These are phyloP conservation scores for Yarrowia alimentaria DNA, from an alignment of 805 yeast genomes.

Conservation along the genomic window DNA sequence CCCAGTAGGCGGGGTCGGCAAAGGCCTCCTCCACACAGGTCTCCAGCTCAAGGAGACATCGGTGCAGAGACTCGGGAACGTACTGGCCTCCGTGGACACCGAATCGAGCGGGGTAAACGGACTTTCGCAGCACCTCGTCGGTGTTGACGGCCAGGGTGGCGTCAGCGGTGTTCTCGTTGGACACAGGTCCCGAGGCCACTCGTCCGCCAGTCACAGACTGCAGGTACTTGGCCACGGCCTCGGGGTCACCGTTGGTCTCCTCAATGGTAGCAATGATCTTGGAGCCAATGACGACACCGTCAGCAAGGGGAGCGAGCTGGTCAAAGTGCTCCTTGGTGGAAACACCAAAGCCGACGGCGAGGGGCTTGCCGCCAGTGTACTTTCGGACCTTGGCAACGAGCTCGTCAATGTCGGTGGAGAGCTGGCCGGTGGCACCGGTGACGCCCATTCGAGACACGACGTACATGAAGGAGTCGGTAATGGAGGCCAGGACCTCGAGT, in stretches of 20 bases:
- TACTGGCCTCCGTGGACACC: conserved; percentile 99
- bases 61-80: conserved; percentile 93
- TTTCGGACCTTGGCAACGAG: conserved; percentile 74
- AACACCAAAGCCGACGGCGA: conserved; percentile 97
- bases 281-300: conserved; percentile 96
- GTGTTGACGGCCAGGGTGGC: conserved; percentile 23
- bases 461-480: conserved; percentile 93
- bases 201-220: conserved; percentile 62
- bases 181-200: conserved; percentile 20
- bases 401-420: conserved; percentile 60
- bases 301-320: conserved; percentile 75
- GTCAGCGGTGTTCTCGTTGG: conserved; percentile 4
- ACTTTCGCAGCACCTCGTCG: conserved; percentile 22
- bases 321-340: conserved; percentile 87
- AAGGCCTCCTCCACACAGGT: conserved; percentile 81
- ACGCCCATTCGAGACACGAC: conserved; percentile 98
- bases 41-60: conserved; percentile 88
- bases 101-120: conserved; percentile 63
- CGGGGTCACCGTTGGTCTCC: conserved; percentile 52
- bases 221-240: conserved; percentile 64
- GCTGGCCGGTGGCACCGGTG: conserved; percentile 78
- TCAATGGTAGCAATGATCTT: conserved; percentile 71
- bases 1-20: conserved; percentile 92
- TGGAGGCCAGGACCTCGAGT: conserved; percentile 67
- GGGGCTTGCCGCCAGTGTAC: conserved; percentile 68